Conservation (phyloP, 306 rosid species). For the Dryas octopetala region DNA sequence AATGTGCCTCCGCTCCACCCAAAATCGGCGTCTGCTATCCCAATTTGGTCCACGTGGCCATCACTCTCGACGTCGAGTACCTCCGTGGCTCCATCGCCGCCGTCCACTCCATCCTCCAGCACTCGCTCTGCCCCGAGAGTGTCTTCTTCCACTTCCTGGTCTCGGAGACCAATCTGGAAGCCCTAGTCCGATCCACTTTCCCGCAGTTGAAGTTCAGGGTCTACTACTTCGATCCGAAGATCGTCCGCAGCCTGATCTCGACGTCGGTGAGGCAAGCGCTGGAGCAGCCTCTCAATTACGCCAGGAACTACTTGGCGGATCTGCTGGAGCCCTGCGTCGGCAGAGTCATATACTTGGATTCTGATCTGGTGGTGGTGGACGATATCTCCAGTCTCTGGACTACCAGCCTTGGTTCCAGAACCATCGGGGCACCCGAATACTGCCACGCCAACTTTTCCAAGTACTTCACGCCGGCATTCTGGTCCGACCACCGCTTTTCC, state of each 20-base stretch:
- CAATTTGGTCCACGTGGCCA: constrained; percentile 63
- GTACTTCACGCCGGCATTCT: constrained; percentile 64
- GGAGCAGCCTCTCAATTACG: constrained; percentile 77
- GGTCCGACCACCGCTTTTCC: constrained; percentile 41
- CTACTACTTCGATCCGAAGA: constrained; percentile 58
- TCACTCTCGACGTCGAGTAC: constrained; percentile 69
- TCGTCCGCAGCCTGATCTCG: constrained; percentile 57
- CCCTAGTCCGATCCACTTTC: constrained; percentile 64
- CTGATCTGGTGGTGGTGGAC: constrained; percentile 69
- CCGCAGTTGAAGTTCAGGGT: constrained; percentile 65
- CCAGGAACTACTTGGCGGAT: constrained; percentile 69
- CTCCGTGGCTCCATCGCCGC: constrained; percentile 90
- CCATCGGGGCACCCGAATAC: constrained; percentile 77
- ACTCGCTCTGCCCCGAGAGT: constrained; percentile 57
- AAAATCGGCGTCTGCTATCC: constrained; percentile 49
- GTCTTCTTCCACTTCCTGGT: constrained; percentile 75
- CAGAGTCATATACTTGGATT: constrained; percentile 67
- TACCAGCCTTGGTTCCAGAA: constrained; percentile 41
- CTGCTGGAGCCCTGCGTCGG: constrained; percentile 56
- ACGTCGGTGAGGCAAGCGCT: constrained; percentile 74
- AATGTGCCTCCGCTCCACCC: constrained; percentile 38
- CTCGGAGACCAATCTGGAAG: constrained; percentile 49
- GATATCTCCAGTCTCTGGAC: constrained; percentile 62
- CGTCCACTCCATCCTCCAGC: constrained; percentile 64
- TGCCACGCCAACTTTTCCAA: constrained; percentile 73